Conservation (phyloP, 2,329 filamentous ascomycete genomes). For the Cladosporium sp. region DNA sequence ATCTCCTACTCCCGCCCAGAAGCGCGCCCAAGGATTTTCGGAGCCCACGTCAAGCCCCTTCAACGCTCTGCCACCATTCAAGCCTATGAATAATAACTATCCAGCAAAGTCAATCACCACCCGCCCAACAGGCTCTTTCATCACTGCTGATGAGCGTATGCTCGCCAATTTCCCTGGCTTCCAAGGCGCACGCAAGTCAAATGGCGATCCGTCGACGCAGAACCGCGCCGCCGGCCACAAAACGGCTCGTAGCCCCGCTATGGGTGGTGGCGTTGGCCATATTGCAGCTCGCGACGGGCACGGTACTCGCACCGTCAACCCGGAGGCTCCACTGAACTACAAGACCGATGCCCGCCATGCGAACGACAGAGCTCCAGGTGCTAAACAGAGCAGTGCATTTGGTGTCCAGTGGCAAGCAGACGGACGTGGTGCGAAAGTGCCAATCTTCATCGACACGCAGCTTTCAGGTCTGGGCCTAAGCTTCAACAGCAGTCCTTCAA, state of each 20-base stretch:
- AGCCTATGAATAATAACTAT: not conserved
- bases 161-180: constrained; percentile 1
- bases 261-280: not conserved
- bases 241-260: too few relatives aligned
- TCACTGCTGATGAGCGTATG: constrained; percentile 4
- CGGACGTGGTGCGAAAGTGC: not conserved
- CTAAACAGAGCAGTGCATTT: not conserved
- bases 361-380: not conserved
- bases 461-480: not conserved
- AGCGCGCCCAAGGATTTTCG: not conserved
- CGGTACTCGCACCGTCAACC: not conserved
- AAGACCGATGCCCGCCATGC: not conserved
- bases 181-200: not conserved
- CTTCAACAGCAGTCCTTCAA: not conserved
- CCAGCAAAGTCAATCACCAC: not conserved
- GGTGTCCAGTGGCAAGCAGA: not conserved
- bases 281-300: not conserved
- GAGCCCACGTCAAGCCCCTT: not conserved
- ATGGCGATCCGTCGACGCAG: not conserved
- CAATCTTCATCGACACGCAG: not conserved
- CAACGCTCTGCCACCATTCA: not conserved
- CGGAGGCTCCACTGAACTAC: not conserved
- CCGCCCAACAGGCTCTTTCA: not conserved
- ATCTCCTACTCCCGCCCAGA: not conserved
- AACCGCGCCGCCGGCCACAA: too few relatives aligned